Evolutionary conservation across 2,329 filamentous ascomycete species (phyloP), one percentile per base, ranked within the genome.

Genomic region (Myriosclerotinia duriaeana): DNA sequence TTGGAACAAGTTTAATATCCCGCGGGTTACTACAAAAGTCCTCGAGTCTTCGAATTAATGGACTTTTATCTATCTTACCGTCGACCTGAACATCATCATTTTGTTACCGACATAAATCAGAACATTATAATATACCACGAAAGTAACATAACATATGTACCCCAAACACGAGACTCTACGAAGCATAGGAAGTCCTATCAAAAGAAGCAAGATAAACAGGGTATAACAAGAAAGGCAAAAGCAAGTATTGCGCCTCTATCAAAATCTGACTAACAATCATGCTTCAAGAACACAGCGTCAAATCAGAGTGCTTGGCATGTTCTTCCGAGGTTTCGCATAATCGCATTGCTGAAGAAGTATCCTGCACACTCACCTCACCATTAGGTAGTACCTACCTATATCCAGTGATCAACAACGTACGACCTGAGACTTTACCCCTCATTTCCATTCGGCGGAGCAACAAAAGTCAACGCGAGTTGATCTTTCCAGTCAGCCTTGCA

Each of bases 251-350:
- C 15, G 20, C 14, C 22, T 38, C 42, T 0, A 5, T 50, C 11
- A n/a, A 48, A 22, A 5, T 34, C 30, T 59, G 56, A 36, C 40
- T 15, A 48, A 48, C 14, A 30, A 40, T 40, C 14, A 2, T 42
- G 7, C 53, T 42, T 17, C 36, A 42, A 42, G 7, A 42, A 20
- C 26, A 56, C 15, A 7, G 15, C 3, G 11, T 36, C 30, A 50
- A 36, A 22, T 60, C 44, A 38, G 8, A 50, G 9, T 38, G 14
- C 12, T 20, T 38, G 8, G 58, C 20, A 38, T 12, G 5, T n/a
- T n/a, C n/a, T 60, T 17, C 20, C 26, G 58, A 60, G 3, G 58
- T 50, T 60, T n/a, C n/a, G n/a, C n/a, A n/a, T n/a, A n/a, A n/a
- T 26, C 58, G 50, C 58, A 40, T 7, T 50, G 42, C 44, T 50